Evolutionary conservation across 1,284 basidiomycete genomes (phyloP).

Genomic region (Mycosarcoma maydis): DNA sequence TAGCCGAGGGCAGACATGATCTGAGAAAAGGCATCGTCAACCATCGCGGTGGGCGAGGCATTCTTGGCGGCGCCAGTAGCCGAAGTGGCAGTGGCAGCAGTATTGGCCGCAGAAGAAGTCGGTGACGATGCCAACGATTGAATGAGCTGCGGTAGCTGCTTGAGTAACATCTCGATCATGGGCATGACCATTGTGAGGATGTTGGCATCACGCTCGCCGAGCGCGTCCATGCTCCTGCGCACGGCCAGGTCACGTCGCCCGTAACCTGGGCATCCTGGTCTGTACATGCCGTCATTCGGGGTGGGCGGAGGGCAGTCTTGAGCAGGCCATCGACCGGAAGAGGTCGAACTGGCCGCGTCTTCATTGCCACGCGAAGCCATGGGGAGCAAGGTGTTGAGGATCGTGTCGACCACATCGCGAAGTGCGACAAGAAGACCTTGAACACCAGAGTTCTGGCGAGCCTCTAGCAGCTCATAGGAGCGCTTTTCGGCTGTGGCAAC

Average conservation of each 20-base stretch:
- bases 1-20: constrained; percentile 34
- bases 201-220: constrained; percentile 39
- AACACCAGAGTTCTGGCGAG: constrained; percentile 43
- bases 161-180: constrained; percentile 48
- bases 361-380: constrained; percentile 43
- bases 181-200: constrained; percentile 41
- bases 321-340: constrained; percentile 23
- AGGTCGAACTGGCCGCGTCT: constrained; percentile 9
- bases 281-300: constrained; percentile 56
- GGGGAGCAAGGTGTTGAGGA: constrained; percentile 54
- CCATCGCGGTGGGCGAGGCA: constrained; percentile 23
- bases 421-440: constrained; percentile 43
- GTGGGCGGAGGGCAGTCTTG: constrained; percentile 49
- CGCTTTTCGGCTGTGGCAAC: constrained; percentile 11
- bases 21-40: constrained; percentile 35
- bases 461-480: constrained; percentile 21
- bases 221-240: constrained; percentile 28
- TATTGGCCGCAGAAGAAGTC: constrained; percentile 8
- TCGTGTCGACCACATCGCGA: constrained; percentile 48
- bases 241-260: constrained; percentile 45
- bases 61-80: constrained; percentile 13
- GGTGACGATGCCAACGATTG: constrained; percentile 19
- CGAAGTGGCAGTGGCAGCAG: constrained; percentile 29
- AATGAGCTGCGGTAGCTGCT: constrained; percentile 38
- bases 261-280: constrained; percentile 56